Percentiles rank a stretch among this genome's conserved stretches.
Conservation (phyloP, 208 protist species). For the Novymonas esmeraldas region DNA sequence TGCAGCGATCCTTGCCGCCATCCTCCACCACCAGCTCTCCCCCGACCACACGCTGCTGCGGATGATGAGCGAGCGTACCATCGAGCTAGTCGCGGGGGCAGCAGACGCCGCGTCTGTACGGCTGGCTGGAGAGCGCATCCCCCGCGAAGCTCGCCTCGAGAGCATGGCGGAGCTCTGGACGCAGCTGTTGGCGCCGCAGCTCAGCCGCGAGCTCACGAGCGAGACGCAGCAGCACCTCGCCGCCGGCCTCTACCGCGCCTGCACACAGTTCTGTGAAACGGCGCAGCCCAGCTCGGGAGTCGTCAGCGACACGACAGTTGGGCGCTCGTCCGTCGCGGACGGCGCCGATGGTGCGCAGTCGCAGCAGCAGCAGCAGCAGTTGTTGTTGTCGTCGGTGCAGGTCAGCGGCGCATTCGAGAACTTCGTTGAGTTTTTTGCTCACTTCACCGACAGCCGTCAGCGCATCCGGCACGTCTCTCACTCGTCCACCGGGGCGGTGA, state of each 20-base stretch:
- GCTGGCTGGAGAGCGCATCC: conserved; percentile 3
- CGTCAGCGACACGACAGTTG: not conserved
- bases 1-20: conserved; percentile 38
- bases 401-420: conserved; percentile 11
- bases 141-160: not conserved
- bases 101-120: not conserved
- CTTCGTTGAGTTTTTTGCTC: conserved; percentile 21
- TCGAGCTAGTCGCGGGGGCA: conserved; percentile 8
- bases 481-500: not conserved
- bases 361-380: not conserved
- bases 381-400: too few species aligned
- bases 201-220: not conserved
- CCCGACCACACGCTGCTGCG: not conserved
- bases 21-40: conserved; percentile 16
- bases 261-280: conserved; percentile 6
- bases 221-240: conserved; percentile 5
- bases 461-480: not conserved
- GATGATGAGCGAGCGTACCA: conserved; percentile 10
- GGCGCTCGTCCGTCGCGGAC: conserved; percentile 6
- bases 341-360: conserved; percentile 1
- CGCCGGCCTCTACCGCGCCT: conserved; percentile 8
- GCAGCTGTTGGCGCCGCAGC: not conserved
- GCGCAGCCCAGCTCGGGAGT: not conserved
- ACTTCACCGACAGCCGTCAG: conserved; percentile 1
- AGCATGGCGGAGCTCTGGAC: conserved; percentile 14